Percentiles rank a stretch among this genome's conserved stretches.
These are phyloP conservation scores for Termitomyces titanicus DNA, from an alignment of 768 basidiomycete genomes.

Conservation along the genomic window DNA sequence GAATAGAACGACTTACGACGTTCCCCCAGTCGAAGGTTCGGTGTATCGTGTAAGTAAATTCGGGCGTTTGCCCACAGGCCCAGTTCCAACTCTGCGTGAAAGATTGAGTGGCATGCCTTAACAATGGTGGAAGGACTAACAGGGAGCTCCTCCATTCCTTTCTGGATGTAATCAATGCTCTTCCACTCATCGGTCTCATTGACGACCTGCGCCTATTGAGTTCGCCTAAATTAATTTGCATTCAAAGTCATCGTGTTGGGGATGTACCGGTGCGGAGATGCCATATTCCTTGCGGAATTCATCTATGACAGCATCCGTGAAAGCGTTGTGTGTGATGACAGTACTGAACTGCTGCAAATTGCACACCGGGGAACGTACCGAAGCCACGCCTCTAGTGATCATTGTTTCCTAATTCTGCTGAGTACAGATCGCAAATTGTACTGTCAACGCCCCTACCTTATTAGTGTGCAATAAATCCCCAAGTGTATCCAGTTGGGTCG, in stretches of 20 bases:
- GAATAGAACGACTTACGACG: constrained; percentile 30
- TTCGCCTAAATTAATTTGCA: neutral
- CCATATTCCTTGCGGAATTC: constrained; percentile 66
- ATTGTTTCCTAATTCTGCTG: constrained; percentile 57
- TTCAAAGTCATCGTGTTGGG: neutral
- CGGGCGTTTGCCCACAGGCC: constrained; percentile 90
- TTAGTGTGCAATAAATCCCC: constrained; percentile 65
- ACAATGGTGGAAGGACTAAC: constrained; percentile 34
- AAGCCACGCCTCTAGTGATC: constrained; percentile 81
- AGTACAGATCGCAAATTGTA: neutral
- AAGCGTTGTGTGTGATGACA: constrained; percentile 59
- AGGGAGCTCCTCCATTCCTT: constrained; percentile 70
- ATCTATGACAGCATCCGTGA: constrained; percentile 61
- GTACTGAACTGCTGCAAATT: constrained; percentile 63
- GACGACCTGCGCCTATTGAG: constrained; percentile 34
- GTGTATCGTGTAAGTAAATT: constrained; percentile 68
- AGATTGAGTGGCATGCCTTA: neutral
- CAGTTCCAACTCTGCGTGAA: constrained; percentile 80
- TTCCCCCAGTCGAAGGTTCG: constrained; percentile 49
- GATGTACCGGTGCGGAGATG: constrained; percentile 27
- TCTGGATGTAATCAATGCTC: constrained; percentile 54
- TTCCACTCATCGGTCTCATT: constrained; percentile 43
- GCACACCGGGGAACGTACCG: constrained; percentile 89
- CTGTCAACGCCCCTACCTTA: constrained; percentile 43
- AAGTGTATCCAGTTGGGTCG: constrained; percentile 68